Evolutionary conservation across 257 asterid genomes (phyloP).

Genomic region (Capsicum pubescens): DNA sequence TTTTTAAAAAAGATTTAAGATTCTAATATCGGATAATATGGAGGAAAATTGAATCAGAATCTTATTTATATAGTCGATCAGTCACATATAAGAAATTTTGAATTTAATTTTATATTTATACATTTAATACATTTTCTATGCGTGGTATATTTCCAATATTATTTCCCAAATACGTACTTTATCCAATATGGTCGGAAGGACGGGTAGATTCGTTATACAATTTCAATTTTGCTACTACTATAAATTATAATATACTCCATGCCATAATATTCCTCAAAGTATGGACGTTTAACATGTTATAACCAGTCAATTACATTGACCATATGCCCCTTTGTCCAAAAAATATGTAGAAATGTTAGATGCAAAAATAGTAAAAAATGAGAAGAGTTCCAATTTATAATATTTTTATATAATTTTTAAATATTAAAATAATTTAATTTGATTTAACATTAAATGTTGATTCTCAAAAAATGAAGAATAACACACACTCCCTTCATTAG

Average conservation of each 20-base stretch:
- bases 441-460: not conserved
- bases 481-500: not conserved
- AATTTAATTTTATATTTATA: not conserved
- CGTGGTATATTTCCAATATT: not conserved
- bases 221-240: not conserved
- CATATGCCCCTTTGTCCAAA: not conserved
- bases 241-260: no score
- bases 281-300: no score
- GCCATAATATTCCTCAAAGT: no score
- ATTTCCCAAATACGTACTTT: not conserved
- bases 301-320: not conserved
- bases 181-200: constrained; percentile 7
- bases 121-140: not conserved
- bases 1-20: no score
- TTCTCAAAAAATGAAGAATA: not conserved
- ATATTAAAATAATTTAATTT: not conserved
- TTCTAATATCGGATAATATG: no score
- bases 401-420: no score
- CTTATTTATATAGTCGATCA: not conserved
- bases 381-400: not conserved
- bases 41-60: no score
- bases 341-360: not conserved
- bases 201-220: not conserved
- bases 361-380: not conserved
- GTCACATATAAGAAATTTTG: no score